Base-by-base conservation (phyloP, 768 basidiomycete species). In the Suillus alpinus region DNA sequence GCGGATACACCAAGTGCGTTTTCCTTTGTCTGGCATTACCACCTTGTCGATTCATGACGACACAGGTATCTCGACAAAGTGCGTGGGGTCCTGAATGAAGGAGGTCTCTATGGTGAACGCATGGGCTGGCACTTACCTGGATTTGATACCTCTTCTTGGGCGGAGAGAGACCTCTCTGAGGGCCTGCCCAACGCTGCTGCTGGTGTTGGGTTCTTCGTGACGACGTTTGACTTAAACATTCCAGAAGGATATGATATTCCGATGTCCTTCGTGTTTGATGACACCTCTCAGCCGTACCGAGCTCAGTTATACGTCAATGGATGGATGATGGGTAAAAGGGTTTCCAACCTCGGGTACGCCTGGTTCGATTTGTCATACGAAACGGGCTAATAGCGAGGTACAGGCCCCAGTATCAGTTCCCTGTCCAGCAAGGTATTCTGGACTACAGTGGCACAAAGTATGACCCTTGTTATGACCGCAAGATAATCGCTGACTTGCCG, bases 281-380 rank as follows among this genome's bases (percentile, higher is more conserved):
- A 86, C 51, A 71, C 80, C 1, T 80, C 80, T 4, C 86, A 89
- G 66, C 81, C 89, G 26, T 93, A 92, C 67, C 82, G 91, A 16
- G 86, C 87, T 3, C 78, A 85, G 47, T 65, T 94, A 44, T 93
- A 90, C 61, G 87, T 94, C 20, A 93, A 94, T 66, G 92, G 92
- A 13, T 94, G 92, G 92, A 88, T 89, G 84, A 91, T 91, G 84
- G 92, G 92, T 9, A 93, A 92, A 74, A 72, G 86, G 20, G 80
- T 88, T n/a, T 85, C 75, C 14, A 87, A 89, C 66, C 80, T 89
- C 1, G 88, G 88, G 89, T 85, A 62, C 60, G 81, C 70, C 14
- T 37, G 39, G 13, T 59, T 43, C 34, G 32, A 34, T 50, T 18
- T 58, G 26, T 8, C 16, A 61, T 34, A 57, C 43, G 60, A 55